Evolutionary conservation across 257 asterid species (phyloP), one percentile per base, ranked within the genome.

Genomic region (Handroanthus guayacan): DNA sequence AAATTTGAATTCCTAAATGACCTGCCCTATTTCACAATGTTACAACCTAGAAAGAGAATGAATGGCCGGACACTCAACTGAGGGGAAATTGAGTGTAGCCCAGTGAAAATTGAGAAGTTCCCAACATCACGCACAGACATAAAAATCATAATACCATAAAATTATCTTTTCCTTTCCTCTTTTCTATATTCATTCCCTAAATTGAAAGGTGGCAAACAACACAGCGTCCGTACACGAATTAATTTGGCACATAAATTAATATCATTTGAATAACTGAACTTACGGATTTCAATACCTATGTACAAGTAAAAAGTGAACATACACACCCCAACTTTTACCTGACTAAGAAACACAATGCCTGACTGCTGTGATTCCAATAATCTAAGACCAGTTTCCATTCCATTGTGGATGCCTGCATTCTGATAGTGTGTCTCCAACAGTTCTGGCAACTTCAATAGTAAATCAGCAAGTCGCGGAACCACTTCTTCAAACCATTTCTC

Each of bases 301-400:
- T 12, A 34, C 51, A 52, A 52, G 48, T 13, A 34, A 51, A 64
- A 16, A 39, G 9, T 14, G 72, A 5, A 18, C 38, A 54, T 48
- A 62, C 55, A 39, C 60, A 17, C 25, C 14, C 13, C 37, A 9
- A 14, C 16, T 51, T 48, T 18, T 79, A 94, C 99, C 92, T 88
- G 96, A 77, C 87, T 87, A 61, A 94, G 96, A 69, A 94, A 78
- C 64, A 92, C 95, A 51, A 86, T 77, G 75, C 98, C 98, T 0
- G 92, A 39, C 25, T 88, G 88, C 76, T 92, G 98, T n/a, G 89
- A 67, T 56, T 85, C 88, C 91, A 94, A 74, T 71, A 94, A 72
- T 48, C 91, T 85, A 51, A 94, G 93, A 81, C 92, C 84, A 1
- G 90, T 84, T 75, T 78, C 80, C 72, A 66, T 79, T 67, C 88